phyloP scores from a whole-genome alignment of 345 rosid genomes.

The Heritiera fomes region DNA sequence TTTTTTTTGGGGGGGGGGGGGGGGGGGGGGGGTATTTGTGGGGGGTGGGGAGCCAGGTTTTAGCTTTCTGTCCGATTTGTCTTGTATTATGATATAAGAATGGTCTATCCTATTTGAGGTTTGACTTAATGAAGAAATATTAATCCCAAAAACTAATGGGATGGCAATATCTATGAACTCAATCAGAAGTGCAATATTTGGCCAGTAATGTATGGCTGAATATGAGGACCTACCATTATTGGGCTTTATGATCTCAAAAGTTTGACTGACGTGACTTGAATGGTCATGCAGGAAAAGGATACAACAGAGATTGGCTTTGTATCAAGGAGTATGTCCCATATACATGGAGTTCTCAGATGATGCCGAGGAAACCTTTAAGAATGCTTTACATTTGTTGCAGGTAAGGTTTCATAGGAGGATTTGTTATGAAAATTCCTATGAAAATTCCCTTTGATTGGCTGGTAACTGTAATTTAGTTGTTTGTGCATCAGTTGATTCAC shows the following conservation, averaged over 20 bases:
- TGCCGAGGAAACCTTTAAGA: conserved; percentile 83
- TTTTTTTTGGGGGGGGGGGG: not conserved
- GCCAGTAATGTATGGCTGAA: not conserved
- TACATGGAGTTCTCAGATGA: conserved; percentile 90
- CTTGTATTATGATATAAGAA: not conserved
- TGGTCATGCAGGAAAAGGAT: conserved; percentile 67
- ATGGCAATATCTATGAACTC: not conserved
- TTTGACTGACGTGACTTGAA: conserved; percentile 15
- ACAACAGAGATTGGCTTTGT: conserved; percentile 85
- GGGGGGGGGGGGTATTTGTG: not conserved
- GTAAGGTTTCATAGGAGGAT: conserved; percentile 31
- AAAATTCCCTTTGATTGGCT: not conserved
- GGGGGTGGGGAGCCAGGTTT: too few relatives aligned
- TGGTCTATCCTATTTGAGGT: not conserved
- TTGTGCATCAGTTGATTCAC: not conserved
- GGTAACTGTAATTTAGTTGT: not conserved
- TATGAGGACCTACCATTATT: not conserved
- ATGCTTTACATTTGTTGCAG: conserved; percentile 73
- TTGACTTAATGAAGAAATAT: not conserved
- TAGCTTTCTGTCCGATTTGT: not conserved
- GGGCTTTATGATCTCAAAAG: not conserved
- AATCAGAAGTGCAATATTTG: not conserved
- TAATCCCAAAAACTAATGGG: not conserved
- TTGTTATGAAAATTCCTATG: not conserved
- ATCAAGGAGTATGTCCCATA: conserved; percentile 95